Percentiles rank a stretch among this genome's conserved stretches.
Conservation (phyloP, 2,329 filamentous ascomycete genomes). For the Paraconiothyrium sp. region DNA sequence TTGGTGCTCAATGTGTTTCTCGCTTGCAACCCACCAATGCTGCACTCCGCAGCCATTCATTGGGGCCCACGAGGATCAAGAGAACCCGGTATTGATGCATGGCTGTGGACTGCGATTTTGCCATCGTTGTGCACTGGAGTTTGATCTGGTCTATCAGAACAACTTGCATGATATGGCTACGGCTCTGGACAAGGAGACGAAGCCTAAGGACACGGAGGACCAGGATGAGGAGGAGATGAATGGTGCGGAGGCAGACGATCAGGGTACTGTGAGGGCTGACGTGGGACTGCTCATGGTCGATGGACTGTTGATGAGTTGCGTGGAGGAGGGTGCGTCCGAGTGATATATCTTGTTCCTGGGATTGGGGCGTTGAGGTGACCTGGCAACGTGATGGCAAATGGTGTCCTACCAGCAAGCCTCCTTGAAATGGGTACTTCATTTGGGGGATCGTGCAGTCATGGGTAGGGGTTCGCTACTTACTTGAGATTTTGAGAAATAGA, state of each 20-base stretch:
- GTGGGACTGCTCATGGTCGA: neutral
- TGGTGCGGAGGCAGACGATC: slow-evolving; percentile 35
- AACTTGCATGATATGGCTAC: slow-evolving; percentile 25
- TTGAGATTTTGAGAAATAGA: too few relatives aligned
- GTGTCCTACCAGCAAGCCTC: too few relatives aligned
- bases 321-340: neutral
- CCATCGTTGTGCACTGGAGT: slow-evolving; percentile 22
- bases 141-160: slow-evolving; percentile 22
- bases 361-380: too few relatives aligned
- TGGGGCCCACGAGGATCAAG: slow-evolving; percentile 16
- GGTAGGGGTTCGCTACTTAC: too few relatives aligned
- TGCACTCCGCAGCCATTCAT: slow-evolving; percentile 17
- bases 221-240: slow-evolving; percentile 16
- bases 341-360: neutral
- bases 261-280: neutral
- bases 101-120: slow-evolving; percentile 45
- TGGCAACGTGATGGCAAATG: too few relatives aligned
- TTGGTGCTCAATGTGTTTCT: slow-evolving; percentile 46
- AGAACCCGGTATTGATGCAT: slow-evolving; percentile 9
- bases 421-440: too few relatives aligned
- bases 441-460: too few relatives aligned
- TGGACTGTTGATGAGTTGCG: slow-evolving; percentile 5
- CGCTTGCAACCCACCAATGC: slow-evolving; percentile 31
- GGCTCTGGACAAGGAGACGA: slow-evolving; percentile 28
- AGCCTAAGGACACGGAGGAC: slow-evolving; percentile 27